Evolutionary conservation across 768 basidiomycete species (phyloP).

Genomic region (Leucosporidium yakuticum): DNA sequence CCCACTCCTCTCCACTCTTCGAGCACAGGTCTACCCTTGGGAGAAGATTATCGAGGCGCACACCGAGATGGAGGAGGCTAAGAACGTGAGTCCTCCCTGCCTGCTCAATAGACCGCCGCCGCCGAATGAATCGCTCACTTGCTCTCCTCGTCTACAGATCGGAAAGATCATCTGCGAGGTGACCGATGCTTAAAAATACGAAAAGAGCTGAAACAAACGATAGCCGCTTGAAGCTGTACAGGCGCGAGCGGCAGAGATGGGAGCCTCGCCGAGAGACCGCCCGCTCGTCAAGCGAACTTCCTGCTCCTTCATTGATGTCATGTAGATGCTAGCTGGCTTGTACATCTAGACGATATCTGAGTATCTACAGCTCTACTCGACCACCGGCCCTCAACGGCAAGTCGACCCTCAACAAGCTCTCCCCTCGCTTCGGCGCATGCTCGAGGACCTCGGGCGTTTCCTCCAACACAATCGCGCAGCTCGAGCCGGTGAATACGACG

Average conservation of each 20-base stretch:
- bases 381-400: not conserved
- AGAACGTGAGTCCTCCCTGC: conserved; percentile 42
- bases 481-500: conserved; percentile 34
- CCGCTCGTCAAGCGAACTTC: too few species aligned
- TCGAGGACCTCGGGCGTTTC: conserved; percentile 18
- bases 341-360: too few species aligned
- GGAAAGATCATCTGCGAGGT: conserved; percentile 47
- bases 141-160: conserved; percentile 36
- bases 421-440: conserved; percentile 27
- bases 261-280: too few species aligned
- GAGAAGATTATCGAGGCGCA: conserved; percentile 71
- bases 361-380: too few species aligned
- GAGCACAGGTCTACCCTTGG: conserved; percentile 67
- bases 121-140: not conserved
- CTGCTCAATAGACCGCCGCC: not conserved
- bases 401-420: conserved; percentile 17
- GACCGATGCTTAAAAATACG: not conserved
- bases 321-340: too few species aligned
- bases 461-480: conserved; percentile 23
- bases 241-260: too few species aligned
- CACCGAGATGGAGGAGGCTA: conserved; percentile 73
- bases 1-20: too few species aligned
- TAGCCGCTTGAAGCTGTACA: too few species aligned
- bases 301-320: too few species aligned
- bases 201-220: too few species aligned